phyloP scores from a whole-genome alignment of 192 early-diverging fungal species.

The Spizellomyces sp. region DNA sequence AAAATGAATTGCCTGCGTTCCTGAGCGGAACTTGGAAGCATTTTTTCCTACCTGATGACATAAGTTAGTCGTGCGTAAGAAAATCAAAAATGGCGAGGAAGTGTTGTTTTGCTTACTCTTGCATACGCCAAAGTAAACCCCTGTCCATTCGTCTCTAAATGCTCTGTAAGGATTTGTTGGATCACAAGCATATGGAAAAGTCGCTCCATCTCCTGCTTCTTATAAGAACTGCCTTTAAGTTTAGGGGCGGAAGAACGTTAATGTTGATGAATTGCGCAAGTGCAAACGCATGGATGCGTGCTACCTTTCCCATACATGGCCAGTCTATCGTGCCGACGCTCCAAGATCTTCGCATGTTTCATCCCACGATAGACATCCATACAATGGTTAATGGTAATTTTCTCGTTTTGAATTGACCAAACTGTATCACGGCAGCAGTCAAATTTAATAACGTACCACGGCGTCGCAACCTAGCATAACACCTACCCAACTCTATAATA shows the following conservation, averaged over 20 bases:
- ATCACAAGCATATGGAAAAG: constrained; percentile 70
- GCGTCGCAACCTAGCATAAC: background rate
- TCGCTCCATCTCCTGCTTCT: constrained; percentile 66
- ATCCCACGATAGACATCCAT: constrained; percentile 79
- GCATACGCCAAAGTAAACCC: constrained; percentile 69
- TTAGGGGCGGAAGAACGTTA: background rate
- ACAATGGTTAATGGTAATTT: constrained; percentile 69
- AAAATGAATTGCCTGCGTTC: constrained; percentile 2
- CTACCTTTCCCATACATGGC: constrained; percentile 57
- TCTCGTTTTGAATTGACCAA: constrained; percentile 27
- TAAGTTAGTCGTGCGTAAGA: background rate
- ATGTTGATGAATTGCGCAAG: background rate
- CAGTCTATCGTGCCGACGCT: constrained; percentile 52
- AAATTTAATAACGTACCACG: background rate
- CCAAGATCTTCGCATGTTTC: constrained; percentile 54
- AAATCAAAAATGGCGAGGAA: background rate
- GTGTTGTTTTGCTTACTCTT: constrained; percentile 28
- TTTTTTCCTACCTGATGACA: background rate
- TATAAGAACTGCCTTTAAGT: constrained; percentile 47
- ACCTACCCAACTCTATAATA: constrained; percentile 56
- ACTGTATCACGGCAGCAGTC: constrained; percentile 11
- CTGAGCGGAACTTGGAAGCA: background rate
- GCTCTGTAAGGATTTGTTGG: constrained; percentile 66
- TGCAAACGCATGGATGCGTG: background rate
- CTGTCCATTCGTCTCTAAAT: constrained; percentile 57